These are phyloP conservation scores for Oryza brachyantha DNA, from an alignment of 176 grass and related monocot species.

Conservation along the genomic window DNA sequence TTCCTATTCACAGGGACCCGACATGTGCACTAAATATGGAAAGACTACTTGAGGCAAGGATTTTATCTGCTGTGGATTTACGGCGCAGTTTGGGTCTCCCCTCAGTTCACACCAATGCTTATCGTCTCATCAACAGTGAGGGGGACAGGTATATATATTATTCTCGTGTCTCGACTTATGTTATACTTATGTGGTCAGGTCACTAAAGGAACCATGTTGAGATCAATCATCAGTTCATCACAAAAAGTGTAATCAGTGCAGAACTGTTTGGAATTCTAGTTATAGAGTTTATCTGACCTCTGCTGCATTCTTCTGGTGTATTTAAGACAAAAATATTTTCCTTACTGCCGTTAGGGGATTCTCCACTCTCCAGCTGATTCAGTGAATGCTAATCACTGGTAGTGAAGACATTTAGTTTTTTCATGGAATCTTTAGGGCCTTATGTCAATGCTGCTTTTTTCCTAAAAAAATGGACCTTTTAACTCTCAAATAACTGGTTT, in stretches of 20 bases:
- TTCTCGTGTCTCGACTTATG: neutral
- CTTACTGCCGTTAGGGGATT: neutral
- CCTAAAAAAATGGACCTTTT: neutral
- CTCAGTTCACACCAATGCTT: constrained; percentile 74
- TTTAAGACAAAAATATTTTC: neutral
- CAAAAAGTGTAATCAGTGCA: neutral
- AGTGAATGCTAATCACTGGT: constrained; percentile 4
- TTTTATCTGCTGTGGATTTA: constrained; percentile 65
- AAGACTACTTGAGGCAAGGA: constrained; percentile 77
- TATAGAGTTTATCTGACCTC: neutral
- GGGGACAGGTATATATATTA: constrained; percentile 68
- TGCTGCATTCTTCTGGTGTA: neutral
- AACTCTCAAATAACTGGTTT: constrained; percentile 6
- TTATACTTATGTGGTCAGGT: neutral
- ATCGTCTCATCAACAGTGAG: constrained; percentile 93
- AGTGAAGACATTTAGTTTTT: neutral
- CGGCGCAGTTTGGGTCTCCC: constrained; percentile 61
- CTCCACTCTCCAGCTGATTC: neutral
- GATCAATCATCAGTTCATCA: constrained; percentile 12
- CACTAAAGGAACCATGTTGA: neutral
- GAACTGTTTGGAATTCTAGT: neutral
- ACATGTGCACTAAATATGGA: constrained; percentile 77
- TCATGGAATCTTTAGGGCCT: neutral
- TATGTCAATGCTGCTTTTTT: neutral
- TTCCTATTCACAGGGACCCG: constrained; percentile 57